Evolutionary conservation across 768 basidiomycete genomes (phyloP), one percentile per base, ranked within the genome.

Genomic region (Macrolepiota albuminosa): DNA sequence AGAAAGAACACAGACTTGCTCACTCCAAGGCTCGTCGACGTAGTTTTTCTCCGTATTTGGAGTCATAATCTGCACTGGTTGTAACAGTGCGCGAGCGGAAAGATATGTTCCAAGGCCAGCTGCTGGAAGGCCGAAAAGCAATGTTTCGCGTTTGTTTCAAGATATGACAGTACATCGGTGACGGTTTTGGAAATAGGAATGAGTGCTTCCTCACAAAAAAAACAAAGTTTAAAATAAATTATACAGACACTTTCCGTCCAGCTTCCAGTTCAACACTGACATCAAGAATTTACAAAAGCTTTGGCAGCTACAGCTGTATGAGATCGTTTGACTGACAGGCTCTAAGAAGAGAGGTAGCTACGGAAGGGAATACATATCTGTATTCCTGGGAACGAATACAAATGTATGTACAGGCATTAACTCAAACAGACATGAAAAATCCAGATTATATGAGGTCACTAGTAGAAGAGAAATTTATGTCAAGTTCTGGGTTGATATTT

Each of bases 401-500:
- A 37, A 29, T n/a, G 34, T 47, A 47, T 56, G 57, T 61, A 65
- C 61, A 60, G 54, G 31, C 60, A 63, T 54, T 53, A 62, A 59
- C 34, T 55, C 62, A 34, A 31, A 59, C 39, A 39, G 46, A 40
- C 42, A 57, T 31, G 40, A 26, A 58, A 16, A 46, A 56, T 49
- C 53, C 56, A 64, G 59, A 48, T 62, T 88, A 91, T 77, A 91
- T 91, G 76, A 91, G 87, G 76, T 91, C 89, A 68, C 89, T 91
- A 65, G 13, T 68, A 33, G 33, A 33, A 42, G 56, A 61, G 60
- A n/a, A 21, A 51, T 21, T 58, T 31, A 3, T 21, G 18, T 42
- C 7, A 6, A 43, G 16, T 36, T 11, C 4, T 9, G 14, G 26
- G 34, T 6, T 21, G 6, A 26, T 26, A 21, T 5, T 26, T 16